These are phyloP conservation scores for Calendula officinalis DNA, from an alignment of 129 eudicot genomes.

Conservation along the genomic window DNA sequence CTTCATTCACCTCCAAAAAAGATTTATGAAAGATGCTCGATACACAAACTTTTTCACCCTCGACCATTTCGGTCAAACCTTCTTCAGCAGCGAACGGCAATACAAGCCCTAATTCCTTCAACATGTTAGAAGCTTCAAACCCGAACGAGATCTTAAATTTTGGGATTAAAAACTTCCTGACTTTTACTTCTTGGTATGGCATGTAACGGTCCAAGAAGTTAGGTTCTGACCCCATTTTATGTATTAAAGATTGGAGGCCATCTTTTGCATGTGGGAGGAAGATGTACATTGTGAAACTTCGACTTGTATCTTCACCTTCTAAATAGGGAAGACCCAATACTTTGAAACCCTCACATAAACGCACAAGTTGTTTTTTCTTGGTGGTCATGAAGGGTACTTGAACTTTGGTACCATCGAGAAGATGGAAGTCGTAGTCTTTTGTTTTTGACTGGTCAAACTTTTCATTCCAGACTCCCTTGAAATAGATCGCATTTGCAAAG, in stretches of 20 bases:
- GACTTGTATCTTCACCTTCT: constrained; percentile 25
- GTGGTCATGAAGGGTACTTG: constrained; percentile 46
- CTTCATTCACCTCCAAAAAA: constrained; percentile 40
- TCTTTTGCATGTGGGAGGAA: constrained; percentile 42
- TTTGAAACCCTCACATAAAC: constrained; percentile 37
- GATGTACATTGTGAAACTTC: constrained; percentile 47
- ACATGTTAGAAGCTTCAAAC: constrained; percentile 18
- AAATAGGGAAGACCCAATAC: constrained; percentile 45
- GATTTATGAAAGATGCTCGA: constrained; percentile 27
- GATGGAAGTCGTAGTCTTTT: constrained; percentile 34
- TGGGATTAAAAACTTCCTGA: constrained; percentile 32
- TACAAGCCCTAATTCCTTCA: constrained; percentile 37
- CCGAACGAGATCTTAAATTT: constrained; percentile 36
- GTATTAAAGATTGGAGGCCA: constrained; percentile 32
- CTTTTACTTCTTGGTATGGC: not conserved
- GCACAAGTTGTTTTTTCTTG: constrained; percentile 23
- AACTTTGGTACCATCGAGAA: constrained; percentile 31
- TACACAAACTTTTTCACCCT: constrained; percentile 20
- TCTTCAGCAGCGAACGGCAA: constrained; percentile 29
- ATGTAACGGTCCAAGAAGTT: constrained; percentile 30
- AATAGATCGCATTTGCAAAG: constrained; percentile 45
- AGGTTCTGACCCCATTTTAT: constrained; percentile 19
- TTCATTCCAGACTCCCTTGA: constrained; percentile 50
- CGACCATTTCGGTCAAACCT: constrained; percentile 35
- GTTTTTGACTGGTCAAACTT: constrained; percentile 29